phyloP scores from a whole-genome alignment of 1,284 basidiomycete species.

The Leccinum subrobustum region DNA sequence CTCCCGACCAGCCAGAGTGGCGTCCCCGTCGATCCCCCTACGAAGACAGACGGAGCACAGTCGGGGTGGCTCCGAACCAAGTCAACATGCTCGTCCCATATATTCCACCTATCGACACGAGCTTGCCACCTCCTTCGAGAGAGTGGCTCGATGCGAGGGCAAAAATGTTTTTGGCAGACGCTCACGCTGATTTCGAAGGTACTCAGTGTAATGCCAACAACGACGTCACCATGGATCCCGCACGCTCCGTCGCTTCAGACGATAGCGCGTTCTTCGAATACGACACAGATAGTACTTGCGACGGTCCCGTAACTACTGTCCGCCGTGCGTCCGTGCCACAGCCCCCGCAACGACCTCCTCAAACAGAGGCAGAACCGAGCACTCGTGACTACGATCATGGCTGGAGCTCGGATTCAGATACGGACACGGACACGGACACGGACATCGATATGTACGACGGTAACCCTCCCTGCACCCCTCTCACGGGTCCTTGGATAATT shows the following conservation, averaged over 20 bases:
- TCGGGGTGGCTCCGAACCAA: constrained; percentile 25
- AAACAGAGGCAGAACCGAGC: constrained; percentile 5
- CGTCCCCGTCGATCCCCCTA: constrained; percentile 24
- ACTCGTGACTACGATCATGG: constrained; percentile 8
- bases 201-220: neutral
- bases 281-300: constrained; percentile 19
- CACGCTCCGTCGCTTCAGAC: neutral
- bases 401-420: constrained; percentile 17
- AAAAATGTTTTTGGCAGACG: constrained; percentile 16
- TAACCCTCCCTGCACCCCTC: constrained; percentile 3
- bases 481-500: constrained; percentile 23
- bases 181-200: constrained; percentile 15
- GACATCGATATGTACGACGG: constrained; percentile 20
- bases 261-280: constrained; percentile 18
- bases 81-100: constrained; percentile 28
- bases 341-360: neutral
- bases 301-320: neutral
- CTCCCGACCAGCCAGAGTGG: constrained; percentile 23
- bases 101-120: constrained; percentile 25
- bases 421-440: constrained; percentile 15
- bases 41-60: constrained; percentile 24
- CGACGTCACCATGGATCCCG: neutral
- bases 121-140: constrained; percentile 16
- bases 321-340: neutral
- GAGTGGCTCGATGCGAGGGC: constrained; percentile 24